These are phyloP conservation scores for Geosmithia putterillii DNA, from an alignment of 2,329 filamentous ascomycete species.

Conservation along the genomic window DNA sequence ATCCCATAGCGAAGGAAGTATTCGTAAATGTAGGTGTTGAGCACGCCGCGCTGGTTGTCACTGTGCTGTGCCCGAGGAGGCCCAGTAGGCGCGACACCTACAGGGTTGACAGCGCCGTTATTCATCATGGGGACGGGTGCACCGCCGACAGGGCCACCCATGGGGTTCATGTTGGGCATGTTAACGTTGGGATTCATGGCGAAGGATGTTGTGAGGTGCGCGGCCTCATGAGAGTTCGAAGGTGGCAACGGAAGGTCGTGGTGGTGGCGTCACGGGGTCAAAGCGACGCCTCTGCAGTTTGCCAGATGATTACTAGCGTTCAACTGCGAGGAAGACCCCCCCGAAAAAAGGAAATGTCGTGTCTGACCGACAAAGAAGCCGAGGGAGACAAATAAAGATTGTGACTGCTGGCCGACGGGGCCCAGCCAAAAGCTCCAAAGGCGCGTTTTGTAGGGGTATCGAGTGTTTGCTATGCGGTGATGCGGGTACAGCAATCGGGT, in stretches of 20 bases:
- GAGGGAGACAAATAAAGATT: neutral
- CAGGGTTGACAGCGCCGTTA: slow-evolving; percentile 32
- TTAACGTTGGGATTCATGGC: slow-evolving; percentile 46
- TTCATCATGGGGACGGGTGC: slow-evolving; percentile 55
- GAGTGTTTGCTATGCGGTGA: neutral
- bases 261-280: slow-evolving; percentile 1
- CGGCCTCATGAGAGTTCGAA: neutral
- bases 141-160: slow-evolving; percentile 54
- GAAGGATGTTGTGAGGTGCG: neutral
- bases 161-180: slow-evolving; percentile 59
- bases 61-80: slow-evolving; percentile 23
- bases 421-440: neutral
- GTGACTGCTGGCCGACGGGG: neutral
- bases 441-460: neutral
- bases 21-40: slow-evolving; percentile 86
- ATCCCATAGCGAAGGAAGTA: slow-evolving; percentile 81
- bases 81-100: slow-evolving; percentile 15
- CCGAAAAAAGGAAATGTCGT: neutral
- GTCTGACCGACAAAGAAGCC: neutral
- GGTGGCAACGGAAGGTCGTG: neutral
- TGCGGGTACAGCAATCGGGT: neutral
- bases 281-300: no score
- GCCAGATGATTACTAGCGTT: no score
- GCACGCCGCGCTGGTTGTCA: slow-evolving; percentile 38
- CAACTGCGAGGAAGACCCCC: neutral